These are phyloP conservation scores for Zalaria obscura DNA, from an alignment of 2,329 filamentous ascomycete genomes.

Conservation along the genomic window DNA sequence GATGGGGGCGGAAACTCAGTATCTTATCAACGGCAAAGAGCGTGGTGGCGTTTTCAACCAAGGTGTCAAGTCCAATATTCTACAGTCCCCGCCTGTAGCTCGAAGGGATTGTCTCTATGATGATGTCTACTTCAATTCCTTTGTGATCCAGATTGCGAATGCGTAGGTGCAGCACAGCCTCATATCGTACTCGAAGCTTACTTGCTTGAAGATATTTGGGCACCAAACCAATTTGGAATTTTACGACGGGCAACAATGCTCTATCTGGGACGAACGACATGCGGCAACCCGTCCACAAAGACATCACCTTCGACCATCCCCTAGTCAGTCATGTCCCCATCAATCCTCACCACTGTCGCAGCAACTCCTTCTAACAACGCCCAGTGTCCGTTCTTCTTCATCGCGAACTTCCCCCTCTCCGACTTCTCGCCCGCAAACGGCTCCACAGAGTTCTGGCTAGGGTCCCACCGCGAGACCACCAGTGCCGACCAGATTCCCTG, in stretches of 20 bases:
- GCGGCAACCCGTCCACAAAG: conserved; percentile 42
- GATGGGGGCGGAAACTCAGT: conserved; percentile 22
- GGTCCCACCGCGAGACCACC: conserved; percentile 29
- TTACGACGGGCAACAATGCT: conserved; percentile 27
- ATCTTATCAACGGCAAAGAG: conserved; percentile 13
- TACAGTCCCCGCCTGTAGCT: conserved; percentile 23
- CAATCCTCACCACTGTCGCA: neutral
- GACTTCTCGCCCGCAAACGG: conserved; percentile 38
- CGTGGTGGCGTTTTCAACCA: conserved; percentile 19
- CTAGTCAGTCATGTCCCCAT: conserved; percentile 3
- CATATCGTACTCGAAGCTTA: no score
- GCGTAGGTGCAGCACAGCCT: conserved; percentile 7
- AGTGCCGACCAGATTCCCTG: conserved; percentile 31
- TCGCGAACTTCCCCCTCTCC: conserved; percentile 39
- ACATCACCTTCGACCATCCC: conserved; percentile 44
- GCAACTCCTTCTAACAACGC: neutral
- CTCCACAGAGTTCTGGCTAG: conserved; percentile 44
- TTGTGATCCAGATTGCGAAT: conserved; percentile 26
- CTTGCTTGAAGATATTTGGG: conserved; percentile 20
- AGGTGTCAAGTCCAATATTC: conserved; percentile 24
- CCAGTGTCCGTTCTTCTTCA: conserved; percentile 37
- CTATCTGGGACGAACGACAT: conserved; percentile 21
- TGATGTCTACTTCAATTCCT: conserved; percentile 29
- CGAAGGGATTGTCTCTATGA: conserved; percentile 18
- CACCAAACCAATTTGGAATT: conserved; percentile 24